Base-by-base conservation (phyloP, 2,329 filamentous ascomycete genomes). In the Neodidymelliopsis sp. region DNA sequence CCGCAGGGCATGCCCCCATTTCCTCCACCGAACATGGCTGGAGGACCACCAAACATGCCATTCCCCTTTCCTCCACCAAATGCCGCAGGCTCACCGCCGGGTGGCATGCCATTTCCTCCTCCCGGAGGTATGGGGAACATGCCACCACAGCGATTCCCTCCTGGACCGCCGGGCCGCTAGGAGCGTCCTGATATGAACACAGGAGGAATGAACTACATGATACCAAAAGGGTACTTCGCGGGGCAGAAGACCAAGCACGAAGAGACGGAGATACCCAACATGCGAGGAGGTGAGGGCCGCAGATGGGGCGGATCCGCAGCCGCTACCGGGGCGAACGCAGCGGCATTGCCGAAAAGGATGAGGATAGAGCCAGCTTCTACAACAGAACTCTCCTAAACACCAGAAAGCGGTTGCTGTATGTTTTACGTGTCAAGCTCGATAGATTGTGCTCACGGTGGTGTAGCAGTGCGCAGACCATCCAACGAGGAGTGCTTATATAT, bases 1-100 rank as follows among this genome's bases (percentile, higher is more conserved):
- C 68, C 70, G 4, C 63, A 62, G 18, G 63, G 63, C n/a, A 70
- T 73, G 63, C 74, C 71, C 10, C 59, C 70, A 1, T 74, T 74
- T 48, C 72, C 73, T 20, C 74, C 74, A 13, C 74, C 74, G 23
- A 65, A 63, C 24, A 60, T 63, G 56, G 47, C 42, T 8, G 59
- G 60, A 3, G 60, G 62, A 13, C 57, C 60, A 25, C 63, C 66
- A 4, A 54, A 57, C 15, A 66, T 67, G 57, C 64, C 64, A 9
- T 65, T 65, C 4, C 69, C 69, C 2, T 64, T 64, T 9, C 59
- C 62, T 20, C 60, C 65, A 7, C 60, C 63, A 8, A 59, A 60
- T 18, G 49, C 42, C 3, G 62, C 65, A 2, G 63, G 45, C 54
- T 73, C 60, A 28, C 71, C 71, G 19, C 69, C 67, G 11, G 59